Evolutionary conservation across 1,284 basidiomycete genomes (phyloP).

Genomic region (Pisolithus thermaeus): DNA sequence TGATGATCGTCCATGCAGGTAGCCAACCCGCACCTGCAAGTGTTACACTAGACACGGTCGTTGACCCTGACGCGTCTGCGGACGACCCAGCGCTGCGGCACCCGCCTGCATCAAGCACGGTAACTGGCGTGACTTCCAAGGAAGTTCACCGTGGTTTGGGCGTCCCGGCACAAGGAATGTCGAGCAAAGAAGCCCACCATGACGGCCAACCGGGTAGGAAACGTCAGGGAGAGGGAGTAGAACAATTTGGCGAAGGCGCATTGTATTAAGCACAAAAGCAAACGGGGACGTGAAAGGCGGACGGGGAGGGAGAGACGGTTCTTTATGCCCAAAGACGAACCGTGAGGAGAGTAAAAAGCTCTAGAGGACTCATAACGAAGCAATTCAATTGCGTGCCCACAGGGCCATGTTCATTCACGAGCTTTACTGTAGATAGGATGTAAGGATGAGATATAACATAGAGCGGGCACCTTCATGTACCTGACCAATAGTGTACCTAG

Average conservation of each 20-base stretch:
- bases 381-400: background rate
- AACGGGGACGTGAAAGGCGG: constrained; percentile 1
- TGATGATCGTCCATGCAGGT: constrained; percentile 9
- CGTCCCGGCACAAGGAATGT: constrained; percentile 22
- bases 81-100: background rate
- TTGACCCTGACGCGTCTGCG: constrained; percentile 19
- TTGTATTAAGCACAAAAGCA: background rate
- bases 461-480: background rate
- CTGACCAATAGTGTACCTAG: constrained; percentile 4
- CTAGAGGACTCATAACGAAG: background rate
- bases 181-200: constrained; percentile 24
- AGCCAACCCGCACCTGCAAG: constrained; percentile 12
- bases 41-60: constrained; percentile 18
- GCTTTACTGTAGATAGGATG: background rate
- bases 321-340: constrained; percentile 3
- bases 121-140: constrained; percentile 22
- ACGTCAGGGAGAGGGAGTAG: constrained; percentile 13
- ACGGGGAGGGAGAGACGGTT: constrained; percentile 3
- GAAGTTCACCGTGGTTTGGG: constrained; percentile 21
- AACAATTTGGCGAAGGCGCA: constrained; percentile 11
- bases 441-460: background rate
- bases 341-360: background rate
- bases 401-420: background rate
- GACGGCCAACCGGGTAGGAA: constrained; percentile 22
- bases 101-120: constrained; percentile 4